Conservation (phyloP, 768 basidiomycete genomes). For the Suillus americanus region DNA sequence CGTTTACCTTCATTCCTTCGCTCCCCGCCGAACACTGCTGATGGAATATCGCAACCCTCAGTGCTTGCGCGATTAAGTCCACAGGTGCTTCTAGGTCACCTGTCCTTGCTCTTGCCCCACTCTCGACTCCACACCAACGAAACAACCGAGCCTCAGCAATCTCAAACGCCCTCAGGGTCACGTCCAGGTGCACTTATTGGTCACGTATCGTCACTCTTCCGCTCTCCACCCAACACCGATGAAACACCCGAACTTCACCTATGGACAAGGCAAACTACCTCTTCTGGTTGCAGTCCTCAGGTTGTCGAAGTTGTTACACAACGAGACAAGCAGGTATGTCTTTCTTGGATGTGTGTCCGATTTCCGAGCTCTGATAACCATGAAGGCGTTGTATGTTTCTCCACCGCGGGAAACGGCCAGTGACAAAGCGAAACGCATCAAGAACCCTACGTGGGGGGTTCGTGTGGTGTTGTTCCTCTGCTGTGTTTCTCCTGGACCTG, state of each 20-base stretch:
- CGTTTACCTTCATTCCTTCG: neutral
- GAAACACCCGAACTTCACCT: neutral
- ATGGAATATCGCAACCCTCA: neutral
- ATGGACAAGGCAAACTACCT: neutral
- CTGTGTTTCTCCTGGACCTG: neutral
- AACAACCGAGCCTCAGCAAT: neutral
- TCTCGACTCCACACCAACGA: neutral
- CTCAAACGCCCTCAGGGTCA: neutral
- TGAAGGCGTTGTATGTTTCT: neutral
- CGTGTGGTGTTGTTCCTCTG: neutral
- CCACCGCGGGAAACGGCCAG: neutral
- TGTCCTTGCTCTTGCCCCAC: neutral
- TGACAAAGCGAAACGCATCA: neutral
- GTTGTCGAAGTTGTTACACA: neutral
- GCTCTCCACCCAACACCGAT: neutral
- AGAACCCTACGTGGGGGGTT: neutral
- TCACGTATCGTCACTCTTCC: neutral
- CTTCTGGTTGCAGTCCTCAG: neutral
- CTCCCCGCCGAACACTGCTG: neutral
- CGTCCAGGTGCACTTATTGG: neutral
- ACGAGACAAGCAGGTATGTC: neutral
- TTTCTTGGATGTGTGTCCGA: neutral
- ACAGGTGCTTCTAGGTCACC: neutral
- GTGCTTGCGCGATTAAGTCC: neutral
- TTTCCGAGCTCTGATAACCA: neutral